phyloP scores from a whole-genome alignment of 1,284 basidiomycete species.

The Volvariella volvacea region DNA sequence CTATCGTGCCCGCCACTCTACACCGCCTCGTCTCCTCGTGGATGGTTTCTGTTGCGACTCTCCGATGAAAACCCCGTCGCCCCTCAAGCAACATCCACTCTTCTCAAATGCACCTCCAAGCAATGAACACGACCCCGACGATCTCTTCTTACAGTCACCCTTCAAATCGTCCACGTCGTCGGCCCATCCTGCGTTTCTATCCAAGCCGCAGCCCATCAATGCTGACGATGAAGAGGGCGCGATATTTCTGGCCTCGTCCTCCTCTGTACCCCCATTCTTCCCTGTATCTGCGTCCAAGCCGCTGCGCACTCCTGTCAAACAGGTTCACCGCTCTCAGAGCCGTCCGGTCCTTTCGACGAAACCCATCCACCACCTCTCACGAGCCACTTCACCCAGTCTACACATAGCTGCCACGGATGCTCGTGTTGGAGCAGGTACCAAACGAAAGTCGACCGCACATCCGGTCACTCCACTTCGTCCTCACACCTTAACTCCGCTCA shows the following conservation, averaged over 20 bases:
- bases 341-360: slow-evolving; percentile 21
- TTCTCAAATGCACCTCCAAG: slow-evolving; percentile 20
- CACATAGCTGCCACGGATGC: slow-evolving; percentile 17
- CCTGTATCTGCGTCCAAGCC: slow-evolving; percentile 36
- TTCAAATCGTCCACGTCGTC: slow-evolving; percentile 38
- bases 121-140: slow-evolving; percentile 30
- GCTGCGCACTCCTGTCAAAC: slow-evolving; percentile 50
- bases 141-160: slow-evolving; percentile 50
- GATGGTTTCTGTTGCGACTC: slow-evolving; percentile 31
- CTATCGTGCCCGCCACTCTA: slow-evolving; percentile 34
- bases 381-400: slow-evolving; percentile 12
- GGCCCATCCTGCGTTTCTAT: slow-evolving; percentile 24
- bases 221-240: slow-evolving; percentile 49
- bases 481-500: slow-evolving; percentile 41
- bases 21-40: slow-evolving; percentile 23
- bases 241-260: slow-evolving; percentile 44
- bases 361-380: slow-evolving; percentile 21
- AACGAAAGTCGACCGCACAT: slow-evolving; percentile 52
- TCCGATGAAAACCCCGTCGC: slow-evolving; percentile 58
- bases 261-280: slow-evolving; percentile 26
- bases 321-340: slow-evolving; percentile 24
- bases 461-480: slow-evolving; percentile 37
- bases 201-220: slow-evolving; percentile 36
- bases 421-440: slow-evolving; percentile 41
- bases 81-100: slow-evolving; percentile 39